Evolutionary conservation across 108 stramenopile species (phyloP), one percentile per base, ranked within the genome.

Genomic region (Pinguiococcus pyrenoidosus): DNA sequence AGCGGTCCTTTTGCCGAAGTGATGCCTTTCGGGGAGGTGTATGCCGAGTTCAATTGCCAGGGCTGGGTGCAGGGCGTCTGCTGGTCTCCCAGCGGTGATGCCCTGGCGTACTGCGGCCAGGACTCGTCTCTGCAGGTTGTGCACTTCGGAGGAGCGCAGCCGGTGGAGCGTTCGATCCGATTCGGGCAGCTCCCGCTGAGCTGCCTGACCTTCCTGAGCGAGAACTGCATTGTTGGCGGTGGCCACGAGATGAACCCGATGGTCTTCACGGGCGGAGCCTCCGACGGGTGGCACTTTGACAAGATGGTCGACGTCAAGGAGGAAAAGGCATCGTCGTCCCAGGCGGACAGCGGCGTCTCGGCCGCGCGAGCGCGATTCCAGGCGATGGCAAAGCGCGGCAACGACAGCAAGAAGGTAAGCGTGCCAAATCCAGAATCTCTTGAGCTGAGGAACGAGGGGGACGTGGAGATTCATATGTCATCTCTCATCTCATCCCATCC

Each of bases 181-280:
- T 52, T 54, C 36, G 7, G 14, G 13, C 32, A 39, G 10, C 59
- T 76, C n/a, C 74, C 74, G 14, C 25, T 64, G 26, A 4, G 18
- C 5, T 20, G 24, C 35, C 16, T 74, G 32, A 12, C 34, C 2
- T 76, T 72, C 46, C 27, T 76, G 0, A 35, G 37, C 41, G 72
- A 76, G 27, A 37, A 33, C 18, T 41, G 42, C 22, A 23, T 71
- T 9, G 62, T 76, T 0, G 74, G 69, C 2, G 68, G 35, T 1
- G 74, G 74, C 14, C 64, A 74, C 66, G 69, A 71, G 35, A 62
- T 74, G 49, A 71, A 73, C 53, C 74, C 74, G 2, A 36, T 51
- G 25, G 17, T 74, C 32, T 73, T 70, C 56, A 18, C 46, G 49
- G 17, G 46, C 28, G 33, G 37, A 28, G 44, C 37, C 8, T 9